A percentile compares a stretch with the other conserved stretches of the same genome.
phyloP scores from a whole-genome alignment of 768 basidiomycete species.

The Dentipellis sp. region DNA sequence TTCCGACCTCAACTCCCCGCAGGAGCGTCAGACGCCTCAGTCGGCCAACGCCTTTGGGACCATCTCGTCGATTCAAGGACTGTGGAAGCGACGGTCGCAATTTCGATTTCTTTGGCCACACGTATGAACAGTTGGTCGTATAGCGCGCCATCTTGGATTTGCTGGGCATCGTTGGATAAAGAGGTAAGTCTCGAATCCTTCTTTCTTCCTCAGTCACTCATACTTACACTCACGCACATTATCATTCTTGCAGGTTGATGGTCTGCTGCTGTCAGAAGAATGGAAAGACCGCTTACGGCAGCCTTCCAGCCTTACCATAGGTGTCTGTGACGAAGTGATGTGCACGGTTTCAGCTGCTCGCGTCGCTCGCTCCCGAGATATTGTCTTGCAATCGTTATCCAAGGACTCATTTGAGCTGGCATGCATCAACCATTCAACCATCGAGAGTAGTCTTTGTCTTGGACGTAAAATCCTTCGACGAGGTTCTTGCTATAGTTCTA shows the following conservation, averaged over 20 bases:
- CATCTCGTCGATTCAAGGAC: neutral
- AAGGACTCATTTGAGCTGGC: slow-evolving; percentile 15
- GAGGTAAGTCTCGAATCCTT: slow-evolving; percentile 23
- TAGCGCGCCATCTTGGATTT: slow-evolving; percentile 16
- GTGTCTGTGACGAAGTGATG: neutral
- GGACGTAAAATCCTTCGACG: slow-evolving; percentile 38
- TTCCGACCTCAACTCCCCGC: too few relatives aligned
- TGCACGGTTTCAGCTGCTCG: slow-evolving; percentile 9
- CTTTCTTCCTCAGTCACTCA: too few relatives aligned
- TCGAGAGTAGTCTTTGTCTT: slow-evolving; percentile 19
- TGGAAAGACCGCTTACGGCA: slow-evolving; percentile 1
- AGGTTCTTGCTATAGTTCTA: slow-evolving; percentile 30
- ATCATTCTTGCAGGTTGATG: slow-evolving; percentile 3
- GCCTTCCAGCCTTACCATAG: neutral
- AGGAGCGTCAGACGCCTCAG: too few relatives aligned
- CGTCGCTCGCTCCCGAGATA: slow-evolving; percentile 16
- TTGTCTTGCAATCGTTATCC: slow-evolving; percentile 17
- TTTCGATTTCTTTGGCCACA: neutral
- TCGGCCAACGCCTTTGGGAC: neutral
- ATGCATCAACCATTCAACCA: slow-evolving; percentile 7
- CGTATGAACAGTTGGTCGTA: neutral
- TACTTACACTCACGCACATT: too few relatives aligned
- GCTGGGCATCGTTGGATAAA: slow-evolving; percentile 28
- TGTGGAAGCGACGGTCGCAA: neutral
- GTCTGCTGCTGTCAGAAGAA: slow-evolving; percentile 3